A percentile compares a stretch with the other conserved stretches of the same genome.
phyloP scores from a whole-genome alignment of 1,284 basidiomycete genomes.

The Cryptococcus wingfieldii region DNA sequence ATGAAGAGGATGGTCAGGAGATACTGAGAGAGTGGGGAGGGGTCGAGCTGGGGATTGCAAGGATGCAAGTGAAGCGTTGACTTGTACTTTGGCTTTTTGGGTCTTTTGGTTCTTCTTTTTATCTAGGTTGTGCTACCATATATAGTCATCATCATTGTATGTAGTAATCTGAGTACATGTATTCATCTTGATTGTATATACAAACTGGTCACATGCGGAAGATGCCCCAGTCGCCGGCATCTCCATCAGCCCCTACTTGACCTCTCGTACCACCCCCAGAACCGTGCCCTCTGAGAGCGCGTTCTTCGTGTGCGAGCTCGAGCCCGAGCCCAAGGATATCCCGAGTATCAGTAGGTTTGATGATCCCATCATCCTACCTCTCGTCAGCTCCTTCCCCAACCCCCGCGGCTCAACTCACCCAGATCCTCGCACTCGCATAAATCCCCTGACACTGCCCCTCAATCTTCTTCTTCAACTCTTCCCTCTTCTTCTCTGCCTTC shows the following conservation, averaged over 20 bases:
- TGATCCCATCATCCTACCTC: constrained; percentile 76
- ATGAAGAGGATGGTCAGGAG: constrained; percentile 21
- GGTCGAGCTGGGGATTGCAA: constrained; percentile 27
- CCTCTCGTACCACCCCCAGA: constrained; percentile 34
- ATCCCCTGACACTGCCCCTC: constrained; percentile 79
- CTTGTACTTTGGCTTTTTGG: neutral
- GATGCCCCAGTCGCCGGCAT: constrained; percentile 73
- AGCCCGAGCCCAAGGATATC: constrained; percentile 80
- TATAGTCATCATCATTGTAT: too few relatives aligned
- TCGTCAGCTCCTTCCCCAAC: neutral
- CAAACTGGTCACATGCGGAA: constrained; percentile 73
- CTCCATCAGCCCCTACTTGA: constrained; percentile 65
- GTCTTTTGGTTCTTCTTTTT: too few relatives aligned
- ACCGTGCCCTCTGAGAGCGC: constrained; percentile 37
- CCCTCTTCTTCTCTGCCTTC: constrained; percentile 25
- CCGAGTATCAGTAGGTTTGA: constrained; percentile 84
- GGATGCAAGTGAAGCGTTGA: constrained; percentile 8
- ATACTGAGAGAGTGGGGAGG: constrained; percentile 32
- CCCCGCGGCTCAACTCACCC: constrained; percentile 49
- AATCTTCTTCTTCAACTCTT: constrained; percentile 66
- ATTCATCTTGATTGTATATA: too few relatives aligned
- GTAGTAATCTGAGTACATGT: too few relatives aligned
- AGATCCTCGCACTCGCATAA: constrained; percentile 82
- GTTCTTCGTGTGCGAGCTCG: constrained; percentile 60
- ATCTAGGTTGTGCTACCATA: too few relatives aligned